These are phyloP conservation scores for Rauvolfia tetraphylla DNA, from an alignment of 257 asterid species.

Conservation along the genomic window DNA sequence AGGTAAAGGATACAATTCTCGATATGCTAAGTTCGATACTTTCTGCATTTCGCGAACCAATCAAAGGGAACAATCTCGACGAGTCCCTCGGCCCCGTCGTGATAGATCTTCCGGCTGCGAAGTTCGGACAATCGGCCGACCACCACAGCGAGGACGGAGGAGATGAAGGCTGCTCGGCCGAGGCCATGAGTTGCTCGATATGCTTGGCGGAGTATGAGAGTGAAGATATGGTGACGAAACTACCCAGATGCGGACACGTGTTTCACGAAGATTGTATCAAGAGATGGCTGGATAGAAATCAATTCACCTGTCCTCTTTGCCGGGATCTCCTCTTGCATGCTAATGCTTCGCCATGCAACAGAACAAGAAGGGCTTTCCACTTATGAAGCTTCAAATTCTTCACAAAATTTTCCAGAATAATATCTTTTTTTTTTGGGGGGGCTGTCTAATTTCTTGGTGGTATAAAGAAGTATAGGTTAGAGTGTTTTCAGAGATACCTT, in stretches of 20 bases:
- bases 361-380: not conserved
- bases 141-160: not conserved
- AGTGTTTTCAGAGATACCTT: no score
- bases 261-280: slow-evolving; percentile 61
- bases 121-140: slow-evolving; percentile 8
- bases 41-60: not conserved
- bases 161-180: slow-evolving; percentile 40
- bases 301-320: slow-evolving; percentile 71
- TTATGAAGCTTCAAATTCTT: no score
- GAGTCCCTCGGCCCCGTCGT: not conserved
- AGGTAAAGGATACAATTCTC: slow-evolving; percentile 7
- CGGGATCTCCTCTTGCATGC: slow-evolving; percentile 38
- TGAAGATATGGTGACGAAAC: slow-evolving; percentile 43
- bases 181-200: no score
- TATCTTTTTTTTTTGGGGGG: no score
- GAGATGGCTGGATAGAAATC: slow-evolving; percentile 49
- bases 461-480: no score
- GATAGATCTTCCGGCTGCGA: slow-evolving; percentile 2
- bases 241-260: slow-evolving; percentile 49
- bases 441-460: no score
- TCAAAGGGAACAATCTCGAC: not conserved
- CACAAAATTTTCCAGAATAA: no score
- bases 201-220: slow-evolving; percentile 51
- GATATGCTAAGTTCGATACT: not conserved
- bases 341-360: slow-evolving; percentile 30